Evolutionary conservation across 352 stramenopile genomes (phyloP).

Genomic region (Thraustotheca clavata): DNA sequence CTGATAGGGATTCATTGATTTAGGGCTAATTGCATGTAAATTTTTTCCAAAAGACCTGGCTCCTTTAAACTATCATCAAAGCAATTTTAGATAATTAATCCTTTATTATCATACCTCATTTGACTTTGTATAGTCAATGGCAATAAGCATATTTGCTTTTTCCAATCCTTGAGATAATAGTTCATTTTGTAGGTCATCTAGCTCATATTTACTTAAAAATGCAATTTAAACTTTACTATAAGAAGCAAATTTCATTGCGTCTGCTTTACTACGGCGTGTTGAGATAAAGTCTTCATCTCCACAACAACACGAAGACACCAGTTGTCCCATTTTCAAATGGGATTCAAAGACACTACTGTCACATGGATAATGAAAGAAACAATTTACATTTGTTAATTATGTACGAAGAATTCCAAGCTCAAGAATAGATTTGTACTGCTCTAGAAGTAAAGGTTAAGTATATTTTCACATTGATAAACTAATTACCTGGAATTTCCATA

Average conservation of each 20-base stretch:
- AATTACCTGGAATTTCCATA: conserved; percentile 48
- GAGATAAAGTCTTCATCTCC: neutral
- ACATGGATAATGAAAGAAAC: neutral
- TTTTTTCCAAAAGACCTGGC: conserved; percentile 50
- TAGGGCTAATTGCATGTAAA: conserved; percentile 37
- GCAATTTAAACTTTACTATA: neutral
- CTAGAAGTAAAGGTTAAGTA: neutral
- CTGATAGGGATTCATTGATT: conserved; percentile 57
- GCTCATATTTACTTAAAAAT: neutral
- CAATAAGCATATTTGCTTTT: conserved; percentile 60
- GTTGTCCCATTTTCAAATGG: neutral
- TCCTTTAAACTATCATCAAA: conserved; percentile 41
- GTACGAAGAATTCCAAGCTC: neutral
- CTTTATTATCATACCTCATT: conserved; percentile 40
- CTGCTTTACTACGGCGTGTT: neutral
- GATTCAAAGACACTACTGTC: neutral
- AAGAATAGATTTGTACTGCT: conserved; percentile 13
- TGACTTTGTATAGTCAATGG: conserved; percentile 61
- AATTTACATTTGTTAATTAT: neutral
- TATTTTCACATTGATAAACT: neutral
- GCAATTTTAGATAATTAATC: neutral
- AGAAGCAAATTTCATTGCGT: neutral
- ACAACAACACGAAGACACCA: neutral
- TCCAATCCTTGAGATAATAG: conserved; percentile 37
- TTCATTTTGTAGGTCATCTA: conserved; percentile 53